Conservation (phyloP, 140 eudicot species). For the Flaveria floridana region DNA sequence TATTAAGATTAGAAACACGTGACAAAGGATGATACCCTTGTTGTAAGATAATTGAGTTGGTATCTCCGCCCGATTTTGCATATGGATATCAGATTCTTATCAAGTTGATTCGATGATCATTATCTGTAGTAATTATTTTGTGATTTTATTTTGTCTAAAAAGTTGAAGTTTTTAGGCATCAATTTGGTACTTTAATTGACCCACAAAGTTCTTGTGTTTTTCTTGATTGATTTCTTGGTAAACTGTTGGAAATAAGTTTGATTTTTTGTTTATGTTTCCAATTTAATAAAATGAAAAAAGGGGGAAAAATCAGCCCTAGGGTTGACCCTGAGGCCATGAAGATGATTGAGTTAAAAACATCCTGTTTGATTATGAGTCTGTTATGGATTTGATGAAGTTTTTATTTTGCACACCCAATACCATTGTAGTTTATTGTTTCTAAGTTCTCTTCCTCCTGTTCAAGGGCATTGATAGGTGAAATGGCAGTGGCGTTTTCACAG, state of each 20-base stretch:
- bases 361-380: conserved; percentile 1
- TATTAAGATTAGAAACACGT: background rate
- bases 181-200: background rate
- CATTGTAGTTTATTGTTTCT: background rate
- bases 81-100: conserved; percentile 2
- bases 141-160: background rate
- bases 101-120: background rate
- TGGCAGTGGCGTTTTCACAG: conserved; percentile 60
- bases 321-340: background rate
- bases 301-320: background rate
- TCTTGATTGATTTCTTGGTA: conserved; percentile 13
- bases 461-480: conserved; percentile 24
- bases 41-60: conserved; percentile 12
- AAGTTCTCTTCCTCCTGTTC: conserved; percentile 9
- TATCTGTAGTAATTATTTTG: conserved; percentile 4
- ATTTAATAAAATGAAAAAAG: background rate
- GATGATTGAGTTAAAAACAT: conserved; percentile 7
- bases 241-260: background rate
- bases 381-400: conserved; percentile 4
- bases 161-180: conserved; percentile 11
- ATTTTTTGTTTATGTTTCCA: conserved; percentile 5
- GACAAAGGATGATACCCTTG: conserved; percentile 9
- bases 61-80: background rate
- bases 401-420: background rate
- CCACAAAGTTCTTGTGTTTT: conserved; percentile 16